Conservation (phyloP, 306 rosid species). For the Rosa persica region DNA sequence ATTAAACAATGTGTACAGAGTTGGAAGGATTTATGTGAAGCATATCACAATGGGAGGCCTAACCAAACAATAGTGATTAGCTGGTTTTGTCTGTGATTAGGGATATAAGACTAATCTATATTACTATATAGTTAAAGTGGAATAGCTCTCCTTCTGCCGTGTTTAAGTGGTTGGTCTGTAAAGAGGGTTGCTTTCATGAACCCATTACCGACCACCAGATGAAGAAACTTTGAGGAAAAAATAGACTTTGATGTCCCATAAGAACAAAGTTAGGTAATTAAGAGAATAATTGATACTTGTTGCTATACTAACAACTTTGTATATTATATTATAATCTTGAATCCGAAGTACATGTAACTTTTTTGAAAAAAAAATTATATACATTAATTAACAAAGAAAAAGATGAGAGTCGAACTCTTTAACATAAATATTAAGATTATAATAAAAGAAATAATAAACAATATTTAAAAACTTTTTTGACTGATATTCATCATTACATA, state of each 20-base stretch:
- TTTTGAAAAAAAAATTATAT: neutral
- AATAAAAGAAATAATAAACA: neutral
- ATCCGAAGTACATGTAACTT: neutral
- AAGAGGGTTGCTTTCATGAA: conserved; percentile 16
- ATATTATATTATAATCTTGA: neutral
- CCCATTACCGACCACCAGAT: conserved; percentile 23
- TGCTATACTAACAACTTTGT: neutral
- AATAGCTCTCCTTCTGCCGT: neutral
- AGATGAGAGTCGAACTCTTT: neutral
- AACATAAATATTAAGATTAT: neutral
- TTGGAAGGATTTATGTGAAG: neutral
- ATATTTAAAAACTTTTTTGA: neutral
- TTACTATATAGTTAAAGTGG: neutral
- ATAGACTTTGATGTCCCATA: neutral
- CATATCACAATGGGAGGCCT: conserved; percentile 16
- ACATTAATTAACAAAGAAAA: neutral
- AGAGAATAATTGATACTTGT: neutral
- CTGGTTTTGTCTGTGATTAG: conserved; percentile 17
- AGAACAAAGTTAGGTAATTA: conserved; percentile 1
- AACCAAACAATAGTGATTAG: conserved; percentile 12
- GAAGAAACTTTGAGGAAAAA: conserved; percentile 9
- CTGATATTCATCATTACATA: neutral
- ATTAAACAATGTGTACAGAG: neutral
- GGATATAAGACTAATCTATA: neutral
- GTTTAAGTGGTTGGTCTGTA: conserved; percentile 29